Evolutionary conservation across 345 rosid genomes (phyloP).

Genomic region (Barbarea vulgaris): DNA sequence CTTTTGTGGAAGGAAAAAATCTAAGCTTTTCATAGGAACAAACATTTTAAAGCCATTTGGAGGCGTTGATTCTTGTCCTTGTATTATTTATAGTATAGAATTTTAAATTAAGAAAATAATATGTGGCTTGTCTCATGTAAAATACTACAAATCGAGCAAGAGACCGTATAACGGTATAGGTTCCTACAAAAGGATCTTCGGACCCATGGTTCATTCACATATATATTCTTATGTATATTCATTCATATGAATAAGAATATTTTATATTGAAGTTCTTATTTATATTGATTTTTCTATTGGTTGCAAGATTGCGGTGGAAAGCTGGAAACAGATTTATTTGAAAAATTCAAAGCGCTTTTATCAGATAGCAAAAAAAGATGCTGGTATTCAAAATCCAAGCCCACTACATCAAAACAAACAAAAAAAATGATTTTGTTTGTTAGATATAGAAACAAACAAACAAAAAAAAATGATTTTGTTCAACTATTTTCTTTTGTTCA

Average conservation of each 20-base stretch:
- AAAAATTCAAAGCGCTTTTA: background rate
- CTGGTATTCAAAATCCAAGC: background rate
- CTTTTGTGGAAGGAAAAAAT: conserved; percentile 26
- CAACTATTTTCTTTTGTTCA: background rate
- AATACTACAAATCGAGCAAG: conserved; percentile 22
- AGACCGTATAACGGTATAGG: conserved; percentile 3
- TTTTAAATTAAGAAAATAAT: background rate
- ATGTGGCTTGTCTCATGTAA: conserved; percentile 23
- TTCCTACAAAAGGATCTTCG: conserved; percentile 23
- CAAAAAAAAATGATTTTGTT: background rate
- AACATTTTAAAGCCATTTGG: conserved; percentile 15
- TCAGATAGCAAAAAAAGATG: background rate
- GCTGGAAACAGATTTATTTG: background rate
- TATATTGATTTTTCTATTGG: background rate
- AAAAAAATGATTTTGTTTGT: too few relatives aligned
- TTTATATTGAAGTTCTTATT: background rate
- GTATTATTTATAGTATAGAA: background rate
- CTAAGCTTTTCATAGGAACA: conserved; percentile 23
- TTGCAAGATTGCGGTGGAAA: background rate
- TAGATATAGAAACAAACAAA: too few relatives aligned
- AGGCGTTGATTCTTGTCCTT: conserved; percentile 20
- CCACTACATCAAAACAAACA: background rate
- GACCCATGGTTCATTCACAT: conserved; percentile 11
- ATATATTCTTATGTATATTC: conserved; percentile 8
- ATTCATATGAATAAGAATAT: conserved; percentile 5